phyloP scores from a whole-genome alignment of 208 protist species.

The Crithidia expoeki region DNA sequence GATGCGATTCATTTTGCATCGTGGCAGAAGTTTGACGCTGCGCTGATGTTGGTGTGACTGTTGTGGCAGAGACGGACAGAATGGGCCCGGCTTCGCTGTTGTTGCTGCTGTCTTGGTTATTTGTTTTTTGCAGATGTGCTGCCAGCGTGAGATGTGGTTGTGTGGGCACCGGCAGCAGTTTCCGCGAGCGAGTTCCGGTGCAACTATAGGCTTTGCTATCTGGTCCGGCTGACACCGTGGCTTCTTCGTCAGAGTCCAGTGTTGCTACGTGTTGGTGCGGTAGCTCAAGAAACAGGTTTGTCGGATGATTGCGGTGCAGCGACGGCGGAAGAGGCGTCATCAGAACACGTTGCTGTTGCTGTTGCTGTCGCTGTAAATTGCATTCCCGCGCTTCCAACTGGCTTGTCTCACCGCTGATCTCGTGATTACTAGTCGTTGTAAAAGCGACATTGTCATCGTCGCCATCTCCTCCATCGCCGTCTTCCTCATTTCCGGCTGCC shows the following conservation, averaged over 20 bases:
- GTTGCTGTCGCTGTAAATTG: too few relatives aligned
- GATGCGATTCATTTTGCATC: not conserved
- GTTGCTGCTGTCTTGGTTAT: not conserved
- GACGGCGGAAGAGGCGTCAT: constrained; percentile 31
- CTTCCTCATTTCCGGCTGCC: not conserved
- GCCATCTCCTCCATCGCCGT: not conserved
- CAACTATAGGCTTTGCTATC: not conserved
- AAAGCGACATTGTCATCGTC: not conserved
- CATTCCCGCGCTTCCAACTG: too few relatives aligned
- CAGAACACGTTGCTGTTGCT: too few relatives aligned
- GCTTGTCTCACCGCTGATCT: too few relatives aligned
- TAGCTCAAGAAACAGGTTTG: constrained; percentile 23
- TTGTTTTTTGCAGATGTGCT: not conserved
- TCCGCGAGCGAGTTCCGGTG: not conserved
- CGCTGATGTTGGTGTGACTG: not conserved
- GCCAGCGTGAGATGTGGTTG: too few relatives aligned
- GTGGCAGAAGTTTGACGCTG: not conserved
- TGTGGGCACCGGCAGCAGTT: not conserved
- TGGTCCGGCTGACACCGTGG: not conserved
- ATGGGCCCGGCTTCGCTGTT: not conserved
- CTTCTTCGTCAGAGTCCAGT: constrained; percentile 7
- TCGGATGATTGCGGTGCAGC: constrained; percentile 26
- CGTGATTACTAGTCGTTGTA: not conserved
- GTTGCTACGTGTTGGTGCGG: not conserved
- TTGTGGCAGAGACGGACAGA: not conserved